These are phyloP conservation scores for Abelmoschus esculentus DNA, from an alignment of 345 rosid genomes.

Conservation along the genomic window DNA sequence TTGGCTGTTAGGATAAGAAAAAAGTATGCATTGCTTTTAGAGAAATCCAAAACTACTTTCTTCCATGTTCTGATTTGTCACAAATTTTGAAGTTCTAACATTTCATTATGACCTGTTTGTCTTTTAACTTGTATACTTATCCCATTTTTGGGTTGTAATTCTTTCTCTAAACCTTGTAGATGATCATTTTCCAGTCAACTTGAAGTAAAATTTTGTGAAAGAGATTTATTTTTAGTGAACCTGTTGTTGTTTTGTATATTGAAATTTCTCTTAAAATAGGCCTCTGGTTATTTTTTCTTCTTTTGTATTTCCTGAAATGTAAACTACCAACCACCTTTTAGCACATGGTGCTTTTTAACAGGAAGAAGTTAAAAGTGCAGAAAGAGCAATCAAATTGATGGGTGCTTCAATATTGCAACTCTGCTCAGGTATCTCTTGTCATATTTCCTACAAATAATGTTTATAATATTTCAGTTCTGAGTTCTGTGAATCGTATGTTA, in stretches of 20 bases:
- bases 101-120: background rate
- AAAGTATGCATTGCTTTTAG: background rate
- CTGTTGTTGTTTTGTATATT: background rate
- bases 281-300: background rate
- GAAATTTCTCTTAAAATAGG: background rate
- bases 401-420: slow-evolving; percentile 64
- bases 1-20: background rate
- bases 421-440: slow-evolving; percentile 37
- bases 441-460: background rate
- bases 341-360: slow-evolving; percentile 21
- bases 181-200: background rate
- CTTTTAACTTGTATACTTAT: background rate
- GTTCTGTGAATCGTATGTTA: background rate
- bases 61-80: background rate
- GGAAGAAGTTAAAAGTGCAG: slow-evolving; percentile 65
- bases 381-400: slow-evolving; percentile 61
- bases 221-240: background rate
- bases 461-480: background rate
- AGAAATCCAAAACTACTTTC: background rate
- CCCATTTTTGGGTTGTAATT: background rate
- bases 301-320: background rate
- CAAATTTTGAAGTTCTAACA: background rate
- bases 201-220: background rate
- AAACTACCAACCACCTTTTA: background rate
- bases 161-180: background rate